These are phyloP conservation scores for Phytomonas francai DNA, from an alignment of 208 protist species.

Conservation along the genomic window DNA sequence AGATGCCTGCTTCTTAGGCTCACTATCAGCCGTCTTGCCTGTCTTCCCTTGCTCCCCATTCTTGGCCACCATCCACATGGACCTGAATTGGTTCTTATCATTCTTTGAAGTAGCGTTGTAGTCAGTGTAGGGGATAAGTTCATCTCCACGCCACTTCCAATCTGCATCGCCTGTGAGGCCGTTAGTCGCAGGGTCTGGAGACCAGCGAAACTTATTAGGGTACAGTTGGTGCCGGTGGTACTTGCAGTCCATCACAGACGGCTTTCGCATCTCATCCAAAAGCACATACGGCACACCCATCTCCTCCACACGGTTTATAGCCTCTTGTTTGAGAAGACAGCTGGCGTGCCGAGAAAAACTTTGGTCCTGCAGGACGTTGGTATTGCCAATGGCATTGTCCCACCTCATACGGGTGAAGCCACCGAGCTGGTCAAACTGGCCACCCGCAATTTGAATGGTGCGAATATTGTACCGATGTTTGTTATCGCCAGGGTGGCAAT, in stretches of 20 bases:
- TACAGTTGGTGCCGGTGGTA: slow-evolving; percentile 73
- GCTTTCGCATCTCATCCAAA: slow-evolving; percentile 75
- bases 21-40: not conserved
- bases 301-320: slow-evolving; percentile 60
- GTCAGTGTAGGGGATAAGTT: slow-evolving; percentile 62
- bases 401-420: slow-evolving; percentile 59
- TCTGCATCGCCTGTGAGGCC: slow-evolving; percentile 67
- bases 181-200: slow-evolving; percentile 64
- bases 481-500: slow-evolving; percentile 35
- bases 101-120: slow-evolving; percentile 46
- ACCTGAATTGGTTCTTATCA: not conserved
- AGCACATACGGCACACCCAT: slow-evolving; percentile 80
- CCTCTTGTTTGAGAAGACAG: slow-evolving; percentile 49
- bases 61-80: not conserved
- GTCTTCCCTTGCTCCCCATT: not conserved
- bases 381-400: slow-evolving; percentile 40
- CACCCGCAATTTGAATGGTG: slow-evolving; percentile 35
- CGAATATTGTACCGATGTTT: slow-evolving; percentile 50
- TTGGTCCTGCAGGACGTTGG: slow-evolving; percentile 51
- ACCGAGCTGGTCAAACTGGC: slow-evolving; percentile 59
- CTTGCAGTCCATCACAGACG: slow-evolving; percentile 57
- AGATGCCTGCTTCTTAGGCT: not conserved
- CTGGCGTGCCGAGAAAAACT: slow-evolving; percentile 27
- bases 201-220: slow-evolving; percentile 78
- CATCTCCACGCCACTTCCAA: slow-evolving; percentile 76